These are phyloP conservation scores for Colletotrichum sp. DNA, from an alignment of 2,329 filamentous ascomycete genomes.

Conservation along the genomic window DNA sequence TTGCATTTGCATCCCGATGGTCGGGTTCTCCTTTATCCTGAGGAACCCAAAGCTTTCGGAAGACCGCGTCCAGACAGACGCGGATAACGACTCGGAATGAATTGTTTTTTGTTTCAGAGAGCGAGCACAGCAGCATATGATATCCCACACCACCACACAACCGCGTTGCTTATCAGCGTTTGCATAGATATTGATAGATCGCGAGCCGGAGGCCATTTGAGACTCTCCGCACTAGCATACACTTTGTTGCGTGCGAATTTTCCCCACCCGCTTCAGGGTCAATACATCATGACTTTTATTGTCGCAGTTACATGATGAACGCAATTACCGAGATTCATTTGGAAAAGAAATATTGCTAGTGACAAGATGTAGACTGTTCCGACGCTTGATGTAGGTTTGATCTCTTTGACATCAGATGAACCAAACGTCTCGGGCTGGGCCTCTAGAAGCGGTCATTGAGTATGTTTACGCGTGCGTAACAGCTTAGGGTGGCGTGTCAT, in stretches of 20 bases:
- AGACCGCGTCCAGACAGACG: constrained; percentile 10
- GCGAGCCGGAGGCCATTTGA: neutral
- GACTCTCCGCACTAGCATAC: neutral
- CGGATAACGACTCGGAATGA: neutral
- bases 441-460: fast-evolving
- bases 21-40: constrained; percentile 22
- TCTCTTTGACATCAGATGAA: too few species aligned
- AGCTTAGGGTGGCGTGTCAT: too few species aligned
- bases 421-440: fast-evolving
- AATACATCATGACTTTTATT: neutral
- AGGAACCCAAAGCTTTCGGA: constrained; percentile 23
- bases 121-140: neutral
- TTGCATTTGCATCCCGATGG: constrained; percentile 26
- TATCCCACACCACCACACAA: neutral
- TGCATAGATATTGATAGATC: neutral
- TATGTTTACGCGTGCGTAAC: fast-evolving
- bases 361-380: too few species aligned
- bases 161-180: neutral
- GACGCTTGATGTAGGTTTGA: too few species aligned
- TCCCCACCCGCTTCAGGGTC: neutral
- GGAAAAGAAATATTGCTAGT: fast-evolving
- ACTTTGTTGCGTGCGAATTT: neutral
- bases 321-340: too few species aligned
- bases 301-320: neutral
- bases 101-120: neutral